phyloP scores from a whole-genome alignment of 1,139 yeast genomes.

The Suhomyces wounanorum region DNA sequence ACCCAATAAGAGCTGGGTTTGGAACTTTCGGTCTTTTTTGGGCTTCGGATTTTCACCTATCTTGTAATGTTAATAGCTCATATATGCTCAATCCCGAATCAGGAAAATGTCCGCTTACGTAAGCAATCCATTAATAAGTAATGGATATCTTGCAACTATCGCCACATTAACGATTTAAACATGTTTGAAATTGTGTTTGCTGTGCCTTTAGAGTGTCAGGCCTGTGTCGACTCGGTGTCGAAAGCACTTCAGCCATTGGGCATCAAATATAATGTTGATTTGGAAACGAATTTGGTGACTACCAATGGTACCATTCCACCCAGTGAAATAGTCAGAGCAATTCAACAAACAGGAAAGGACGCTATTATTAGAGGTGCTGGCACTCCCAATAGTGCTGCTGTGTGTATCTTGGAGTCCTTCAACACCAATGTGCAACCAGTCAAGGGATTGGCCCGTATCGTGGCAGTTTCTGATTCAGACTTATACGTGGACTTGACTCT shows the following conservation, averaged over 20 bases:
- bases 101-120: not conserved
- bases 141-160: not conserved
- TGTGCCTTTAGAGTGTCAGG: conserved; percentile 74
- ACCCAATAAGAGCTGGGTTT: not conserved
- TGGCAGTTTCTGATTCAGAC: conserved; percentile 55
- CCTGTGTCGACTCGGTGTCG: conserved; percentile 65
- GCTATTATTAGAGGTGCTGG: conserved; percentile 95
- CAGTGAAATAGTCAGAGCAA: conserved; percentile 61
- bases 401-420: conserved; percentile 80
- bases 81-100: not conserved
- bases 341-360: conserved; percentile 76
- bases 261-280: conserved; percentile 51
- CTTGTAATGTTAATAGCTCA: not conserved
- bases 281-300: conserved; percentile 57
- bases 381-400: conserved; percentile 84
- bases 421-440: conserved; percentile 58
- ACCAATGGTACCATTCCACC: conserved; percentile 72
- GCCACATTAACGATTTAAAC: not conserved
- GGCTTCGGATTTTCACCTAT: not conserved
- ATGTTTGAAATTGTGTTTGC: conserved; percentile 65
- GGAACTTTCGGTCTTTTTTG: not conserved
- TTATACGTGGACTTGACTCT: conserved; percentile 76
- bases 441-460: conserved; percentile 85
- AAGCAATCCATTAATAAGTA: not conserved
- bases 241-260: conserved; percentile 54